Percentiles rank a stretch among this genome's conserved stretches.
These are phyloP conservation scores for Termitomyces heimii DNA, from an alignment of 768 basidiomycete genomes.

Conservation along the genomic window DNA sequence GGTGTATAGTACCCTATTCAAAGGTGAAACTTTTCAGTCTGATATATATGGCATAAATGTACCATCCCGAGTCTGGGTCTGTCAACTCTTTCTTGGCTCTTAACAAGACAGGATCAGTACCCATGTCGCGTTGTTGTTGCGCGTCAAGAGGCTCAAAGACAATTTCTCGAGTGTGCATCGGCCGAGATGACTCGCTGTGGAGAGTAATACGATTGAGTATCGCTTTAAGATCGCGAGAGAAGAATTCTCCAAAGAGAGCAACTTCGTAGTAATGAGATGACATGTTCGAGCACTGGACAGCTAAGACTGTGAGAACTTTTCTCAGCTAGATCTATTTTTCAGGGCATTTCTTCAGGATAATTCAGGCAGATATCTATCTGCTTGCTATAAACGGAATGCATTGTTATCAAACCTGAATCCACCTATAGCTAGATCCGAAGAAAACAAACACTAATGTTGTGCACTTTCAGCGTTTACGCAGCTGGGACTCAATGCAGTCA, in stretches of 20 bases:
- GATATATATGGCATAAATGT: conserved; percentile 14
- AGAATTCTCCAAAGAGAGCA: conserved; percentile 79
- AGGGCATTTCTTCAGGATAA: background rate
- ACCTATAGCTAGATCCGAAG: background rate
- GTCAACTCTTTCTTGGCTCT: conserved; percentile 72
- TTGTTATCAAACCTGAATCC: background rate
- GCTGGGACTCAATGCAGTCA: no score
- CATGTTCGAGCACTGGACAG: conserved; percentile 22
- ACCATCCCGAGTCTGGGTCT: conserved; percentile 64
- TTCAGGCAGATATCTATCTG: background rate
- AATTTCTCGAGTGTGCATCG: conserved; percentile 71
- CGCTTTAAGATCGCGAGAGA: conserved; percentile 64
- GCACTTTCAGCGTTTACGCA: background rate
- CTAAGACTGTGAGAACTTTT: background rate
- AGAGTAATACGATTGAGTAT: conserved; percentile 80
- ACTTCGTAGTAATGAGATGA: conserved; percentile 70
- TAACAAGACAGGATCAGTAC: conserved; percentile 61
- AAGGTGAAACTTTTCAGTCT: background rate
- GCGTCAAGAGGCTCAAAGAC: conserved; percentile 79
- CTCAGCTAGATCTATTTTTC: background rate
- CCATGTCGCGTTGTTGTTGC: conserved; percentile 52
- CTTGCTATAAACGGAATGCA: background rate
- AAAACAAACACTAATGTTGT: background rate
- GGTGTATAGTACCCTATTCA: conserved; percentile 66
- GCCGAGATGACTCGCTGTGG: conserved; percentile 70